Base-by-base conservation (phyloP, 2,329 filamentous ascomycete species). In the Hymenotorrendiella dingleyae region DNA sequence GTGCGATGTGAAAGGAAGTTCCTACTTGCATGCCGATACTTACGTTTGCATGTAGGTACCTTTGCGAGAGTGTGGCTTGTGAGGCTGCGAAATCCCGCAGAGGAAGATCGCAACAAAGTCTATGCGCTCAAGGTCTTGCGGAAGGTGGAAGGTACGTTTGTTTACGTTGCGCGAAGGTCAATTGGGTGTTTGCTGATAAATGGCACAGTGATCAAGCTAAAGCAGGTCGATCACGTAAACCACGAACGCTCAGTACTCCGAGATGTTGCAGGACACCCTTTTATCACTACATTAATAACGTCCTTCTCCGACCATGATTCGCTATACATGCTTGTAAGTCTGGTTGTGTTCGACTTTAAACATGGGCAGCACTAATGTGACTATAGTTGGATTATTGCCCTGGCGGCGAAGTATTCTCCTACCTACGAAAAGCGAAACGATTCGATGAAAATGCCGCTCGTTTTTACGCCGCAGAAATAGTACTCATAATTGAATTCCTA, bases 221-320 rank as follows among this genome's bases (percentile, higher is more conserved):
- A 91, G 70, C 86, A 93, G 61, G 82, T 91, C 54, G 86, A 91
- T 65, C 86, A 93, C 64, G 86, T 91, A 42, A 82, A 84, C 48
- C 86, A 90, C 65, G 86, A 93, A 70, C 82, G 86, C 55, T 77
- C 80, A 49, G 82, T 91, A 54, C 78, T 93, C 39, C 77, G 80
- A 57, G 81, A 86, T 51, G 83, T 91, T 36, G 80, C 83, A 35
- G 85, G 85, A 19, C 82, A 90, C 60, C 86, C 86, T 19, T 93
- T 91, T 66, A 90, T 93, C 61, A 90, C 86, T 40, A 82, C 77
- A 49, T 75, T 91, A 59, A 72, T 84, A 37, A 83, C 82, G 47
- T 87, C 85, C 52, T 93, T 91, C 67, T 81, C 86, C 59, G 86
- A 91, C 65, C 69, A 72, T 55, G 84, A 89, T 57, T 86, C 82